Conservation (phyloP, 352 stramenopile species). For the Nothophytophthora sp. region DNA sequence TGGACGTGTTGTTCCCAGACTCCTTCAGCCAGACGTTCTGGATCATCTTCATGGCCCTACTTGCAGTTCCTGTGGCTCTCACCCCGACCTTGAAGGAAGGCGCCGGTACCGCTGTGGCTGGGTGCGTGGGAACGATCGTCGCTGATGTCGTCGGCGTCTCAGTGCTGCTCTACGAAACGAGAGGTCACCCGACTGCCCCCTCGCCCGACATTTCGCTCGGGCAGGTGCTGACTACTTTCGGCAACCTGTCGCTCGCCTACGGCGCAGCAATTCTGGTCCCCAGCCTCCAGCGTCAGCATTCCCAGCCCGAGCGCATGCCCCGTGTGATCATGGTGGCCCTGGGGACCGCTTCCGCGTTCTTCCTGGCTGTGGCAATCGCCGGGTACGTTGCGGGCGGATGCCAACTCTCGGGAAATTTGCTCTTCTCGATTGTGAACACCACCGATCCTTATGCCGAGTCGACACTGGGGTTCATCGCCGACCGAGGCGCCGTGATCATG, state of each 20-base stretch:
- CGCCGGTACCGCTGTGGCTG: conserved; percentile 3
- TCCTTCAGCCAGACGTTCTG: conserved; percentile 10
- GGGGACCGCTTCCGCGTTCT: conserved; percentile 19
- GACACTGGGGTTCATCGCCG: conserved; percentile 9
- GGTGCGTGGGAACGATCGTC: conserved; percentile 10
- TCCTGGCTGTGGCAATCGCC: conserved; percentile 20
- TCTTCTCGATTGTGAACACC: conserved; percentile 11
- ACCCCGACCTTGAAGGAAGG: conserved; percentile 11
- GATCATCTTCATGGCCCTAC: conserved; percentile 10
- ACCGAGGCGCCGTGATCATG: conserved; percentile 15
- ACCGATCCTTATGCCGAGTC: conserved; percentile 1
- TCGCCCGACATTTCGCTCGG: conserved; percentile 1
- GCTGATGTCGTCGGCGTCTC: conserved; percentile 3
- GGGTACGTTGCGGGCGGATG: conserved; percentile 22
- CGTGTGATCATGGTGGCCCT: conserved; percentile 29
- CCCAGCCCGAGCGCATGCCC: conserved; percentile 26
- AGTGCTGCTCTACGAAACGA: conserved; percentile 9
- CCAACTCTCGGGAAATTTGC: conserved; percentile 20
- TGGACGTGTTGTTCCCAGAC: conserved; percentile 23
- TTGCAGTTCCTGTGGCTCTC: conserved; percentile 3
- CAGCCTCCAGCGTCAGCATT: conserved; percentile 19
- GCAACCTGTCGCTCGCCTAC: conserved; percentile 13
- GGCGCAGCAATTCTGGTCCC: conserved; percentile 6
- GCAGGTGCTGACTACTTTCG: conserved; percentile 10
- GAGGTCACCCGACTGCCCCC: conserved; percentile 5